phyloP scores from a whole-genome alignment of 805 yeast species.

The Clavispora vitiphila region DNA sequence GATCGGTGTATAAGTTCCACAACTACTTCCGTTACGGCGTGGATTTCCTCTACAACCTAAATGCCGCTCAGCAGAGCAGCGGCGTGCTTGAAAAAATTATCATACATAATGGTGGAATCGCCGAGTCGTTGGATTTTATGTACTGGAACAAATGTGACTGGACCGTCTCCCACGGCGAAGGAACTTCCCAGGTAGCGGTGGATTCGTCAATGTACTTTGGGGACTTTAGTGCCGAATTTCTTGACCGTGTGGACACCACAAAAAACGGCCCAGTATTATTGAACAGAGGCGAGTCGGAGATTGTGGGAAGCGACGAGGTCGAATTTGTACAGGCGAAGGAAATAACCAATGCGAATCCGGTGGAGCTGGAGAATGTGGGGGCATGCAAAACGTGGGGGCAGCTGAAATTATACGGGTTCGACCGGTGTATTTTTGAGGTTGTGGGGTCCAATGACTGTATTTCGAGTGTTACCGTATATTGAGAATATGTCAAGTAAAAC shows the following conservation, averaged over 20 bases:
- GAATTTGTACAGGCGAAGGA: constrained; percentile 26
- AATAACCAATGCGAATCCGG: constrained; percentile 7
- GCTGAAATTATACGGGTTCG: constrained; percentile 35
- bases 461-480: constrained; percentile 35
- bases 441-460: constrained; percentile 32
- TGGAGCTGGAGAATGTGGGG: constrained; percentile 5
- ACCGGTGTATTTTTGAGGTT: constrained; percentile 40
- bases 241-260: constrained; percentile 9
- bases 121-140: constrained; percentile 50
- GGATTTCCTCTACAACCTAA: constrained; percentile 47
- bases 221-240: constrained; percentile 23
- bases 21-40: constrained; percentile 53
- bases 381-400: constrained; percentile 39
- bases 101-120: constrained; percentile 46
- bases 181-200: constrained; percentile 7
- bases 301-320: constrained; percentile 30
- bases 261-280: constrained; percentile 27
- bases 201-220: constrained; percentile 28
- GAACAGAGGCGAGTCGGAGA: constrained; percentile 38
- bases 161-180: constrained; percentile 21
- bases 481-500: background rate
- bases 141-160: constrained; percentile 50
- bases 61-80: constrained; percentile 15
- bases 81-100: constrained; percentile 43
- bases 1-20: constrained; percentile 38